Evolutionary conservation across 257 asterid species (phyloP), one percentile per base, ranked within the genome.

Genomic region (Ilex aquifolium): DNA sequence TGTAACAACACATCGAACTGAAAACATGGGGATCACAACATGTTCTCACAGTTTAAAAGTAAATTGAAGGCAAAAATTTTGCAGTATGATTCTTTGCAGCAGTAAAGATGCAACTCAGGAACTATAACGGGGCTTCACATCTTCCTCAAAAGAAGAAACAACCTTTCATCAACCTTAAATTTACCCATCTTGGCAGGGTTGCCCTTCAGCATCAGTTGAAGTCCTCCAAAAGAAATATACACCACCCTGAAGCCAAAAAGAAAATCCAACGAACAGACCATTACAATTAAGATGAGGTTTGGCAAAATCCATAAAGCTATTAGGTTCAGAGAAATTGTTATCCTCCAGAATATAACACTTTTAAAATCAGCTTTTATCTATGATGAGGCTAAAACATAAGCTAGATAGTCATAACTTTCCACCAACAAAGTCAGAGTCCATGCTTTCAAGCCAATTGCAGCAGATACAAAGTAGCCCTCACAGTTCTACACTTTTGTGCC

Each of bases 141-240:
- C 87, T 85, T 88, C 92, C 90, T 86, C 78, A 91, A 67, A 69
- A 88, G 95, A 70, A 88, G 82, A 72, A 85, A 92, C 75, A 87
- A 54, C 86, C 74, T 86, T 42, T 87, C 81, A 66, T 85, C 91
- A 49, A 80, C 79, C 70, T 64, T 83, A 70, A 85, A 85, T 66
- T 83, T 72, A 3, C 60, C 75, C 87, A 81, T 69, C 80, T 75
- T 85, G 71, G 70, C 27, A 36, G 84, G 83, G 56, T 79, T 74
- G 6, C 92, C 91, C 61, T 74, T 80, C 64, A 88, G 63, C 95
- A 81, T 79, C 85, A 91, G 63, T 62, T 91, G 96, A 77, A 91
- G 96, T 60, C 96, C 98, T 65, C 98, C 98, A 49, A 86, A 88
- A 9, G 98, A 91, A 55, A 91, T 71, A 56, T 77, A 81, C 6